Evolutionary conservation across 352 stramenopile species (phyloP), one percentile per base, ranked within the genome.

Genomic region (Sclerospora graminicola): DNA sequence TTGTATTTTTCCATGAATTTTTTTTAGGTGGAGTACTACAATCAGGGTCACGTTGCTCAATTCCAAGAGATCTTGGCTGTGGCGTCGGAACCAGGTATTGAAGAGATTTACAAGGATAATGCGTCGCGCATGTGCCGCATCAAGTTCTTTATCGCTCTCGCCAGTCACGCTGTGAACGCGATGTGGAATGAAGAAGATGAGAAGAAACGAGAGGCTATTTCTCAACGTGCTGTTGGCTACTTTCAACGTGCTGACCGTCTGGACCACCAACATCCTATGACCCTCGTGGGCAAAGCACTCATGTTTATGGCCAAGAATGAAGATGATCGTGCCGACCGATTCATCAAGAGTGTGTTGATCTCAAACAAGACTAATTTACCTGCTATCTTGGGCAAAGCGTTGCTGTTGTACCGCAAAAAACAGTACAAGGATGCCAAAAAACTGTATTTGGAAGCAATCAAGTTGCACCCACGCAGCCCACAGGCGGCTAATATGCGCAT

Each of bases 231-330:
- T 8, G 80, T 90, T 6, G 71, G 76, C 7, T 91, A 82, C 61
- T 94, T 94, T 47, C 80, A 94, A 55, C 76, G 79, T 21, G 82
- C 82, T 1, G 82, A 94, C 30, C 80, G 85, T 1, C 71, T 96
- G 7, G 84, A 96, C 48, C 82, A 92, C 30, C 85, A 95, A 58
- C 81, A 91, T 33, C 68, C 75, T 8, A 89, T 94, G 64, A 96
- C 85, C 18, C 72, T 94, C 21, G 83, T 95, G 28, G 85, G 85
- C 34, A 96, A 96, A 35, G 85, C 83, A 18, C 77, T 95, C 29
- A 94, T 95, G 78, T 95, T 94, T 43, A 92, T 95, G 75, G 82
- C 82, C 41, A 94, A 95, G 59, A 87, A 86, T 53, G 83, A 95
- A 47, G 80, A 95, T 48, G 84, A 95, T 37, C 83, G 84, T 16